Percentiles rank a stretch among this genome's conserved stretches.
Conservation (phyloP, 2,329 filamentous ascomycete genomes). For the Xylariaceae sp. region DNA sequence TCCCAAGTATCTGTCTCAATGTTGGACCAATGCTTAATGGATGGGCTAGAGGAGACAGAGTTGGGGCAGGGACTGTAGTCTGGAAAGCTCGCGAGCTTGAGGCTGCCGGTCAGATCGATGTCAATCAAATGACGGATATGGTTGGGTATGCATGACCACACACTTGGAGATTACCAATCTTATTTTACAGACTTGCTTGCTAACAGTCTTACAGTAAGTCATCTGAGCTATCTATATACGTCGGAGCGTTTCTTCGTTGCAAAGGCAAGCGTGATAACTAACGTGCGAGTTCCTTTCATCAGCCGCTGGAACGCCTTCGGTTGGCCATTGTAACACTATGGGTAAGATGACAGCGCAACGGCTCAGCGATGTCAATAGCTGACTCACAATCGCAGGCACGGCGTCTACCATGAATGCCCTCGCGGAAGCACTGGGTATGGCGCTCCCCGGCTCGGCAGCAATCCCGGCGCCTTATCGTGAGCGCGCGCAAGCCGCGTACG, state of each 20-base stretch:
- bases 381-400: conserved; percentile 30
- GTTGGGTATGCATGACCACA: conserved; percentile 21
- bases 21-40: conserved; percentile 54
- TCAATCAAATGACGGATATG: conserved; percentile 44
- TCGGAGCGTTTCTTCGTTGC: no score
- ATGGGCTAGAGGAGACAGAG: conserved; percentile 38
- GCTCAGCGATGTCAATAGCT: no score
- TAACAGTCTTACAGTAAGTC: no score
- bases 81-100: conserved; percentile 49
- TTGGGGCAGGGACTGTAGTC: conserved; percentile 45
- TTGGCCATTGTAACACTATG: conserved; percentile 53
- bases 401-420: conserved; percentile 53
- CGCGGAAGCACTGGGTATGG: conserved; percentile 52
- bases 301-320: conserved; percentile 39
- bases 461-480: conserved; percentile 52
- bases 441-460: conserved; percentile 48
- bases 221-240: no score
- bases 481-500: conserved; percentile 45
- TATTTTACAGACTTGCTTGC: no score
- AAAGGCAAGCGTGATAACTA: no score
- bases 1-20: conserved; percentile 50
- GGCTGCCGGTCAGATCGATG: conserved; percentile 44
- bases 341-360: conserved; percentile 13
- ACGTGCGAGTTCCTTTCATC: no score
- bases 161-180: no score